Conservation (phyloP, 768 basidiomycete species). For the Suillus occidentalis region DNA sequence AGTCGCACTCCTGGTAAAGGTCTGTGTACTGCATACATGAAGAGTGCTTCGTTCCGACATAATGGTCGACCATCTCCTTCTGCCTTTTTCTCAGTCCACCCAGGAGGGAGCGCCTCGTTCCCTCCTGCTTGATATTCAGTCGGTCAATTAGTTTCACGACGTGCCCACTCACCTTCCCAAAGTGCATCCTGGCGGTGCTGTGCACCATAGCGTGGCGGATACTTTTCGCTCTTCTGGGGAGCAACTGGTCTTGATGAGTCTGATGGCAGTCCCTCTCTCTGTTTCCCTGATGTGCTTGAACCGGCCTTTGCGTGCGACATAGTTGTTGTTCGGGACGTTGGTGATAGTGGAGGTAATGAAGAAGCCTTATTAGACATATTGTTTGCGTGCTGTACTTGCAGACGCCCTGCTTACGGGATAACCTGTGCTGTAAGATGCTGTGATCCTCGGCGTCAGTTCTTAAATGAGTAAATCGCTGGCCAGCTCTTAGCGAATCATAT, state of each 20-base stretch:
- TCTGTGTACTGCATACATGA: not conserved
- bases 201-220: not conserved
- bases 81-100: not conserved
- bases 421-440: not conserved
- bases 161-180: not conserved
- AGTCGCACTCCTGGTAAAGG: not conserved
- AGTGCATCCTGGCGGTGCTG: constrained; percentile 3
- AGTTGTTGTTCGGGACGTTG: not conserved
- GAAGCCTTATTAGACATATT: not conserved
- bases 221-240: too few species aligned
- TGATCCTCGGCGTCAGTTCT: not conserved
- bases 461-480: too few species aligned
- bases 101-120: not conserved
- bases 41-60: not conserved
- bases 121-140: not conserved
- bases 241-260: not conserved
- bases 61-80: fast-evolving
- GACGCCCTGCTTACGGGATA: not conserved
- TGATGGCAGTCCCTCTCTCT: not conserved
- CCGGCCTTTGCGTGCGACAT: not conserved
- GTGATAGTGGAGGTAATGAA: not conserved
- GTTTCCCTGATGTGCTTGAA: not conserved
- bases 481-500: not conserved
- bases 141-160: not conserved
- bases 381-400: not conserved